Conservation (phyloP, 2,329 filamentous ascomycete genomes). For the Pseudocercospora vitis region DNA sequence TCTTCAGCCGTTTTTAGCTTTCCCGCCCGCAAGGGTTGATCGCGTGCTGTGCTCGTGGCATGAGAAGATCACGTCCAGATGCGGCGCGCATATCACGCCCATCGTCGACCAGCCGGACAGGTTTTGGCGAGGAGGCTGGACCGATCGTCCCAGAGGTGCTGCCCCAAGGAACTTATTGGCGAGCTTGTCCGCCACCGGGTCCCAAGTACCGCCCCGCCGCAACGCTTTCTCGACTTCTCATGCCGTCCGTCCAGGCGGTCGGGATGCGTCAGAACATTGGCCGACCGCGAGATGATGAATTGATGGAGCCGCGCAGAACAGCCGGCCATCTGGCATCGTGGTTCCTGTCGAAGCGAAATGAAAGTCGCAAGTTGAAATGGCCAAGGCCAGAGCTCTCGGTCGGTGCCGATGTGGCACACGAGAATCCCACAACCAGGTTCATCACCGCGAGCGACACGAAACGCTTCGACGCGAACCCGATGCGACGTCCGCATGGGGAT, state of each 20-base stretch:
- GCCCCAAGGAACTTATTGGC: constrained; percentile 5
- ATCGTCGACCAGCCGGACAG: background rate
- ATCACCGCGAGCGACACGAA: too few relatives aligned
- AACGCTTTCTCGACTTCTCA: too few relatives aligned
- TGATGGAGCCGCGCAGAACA: too few relatives aligned
- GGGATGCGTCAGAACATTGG: too few relatives aligned
- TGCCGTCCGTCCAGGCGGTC: too few relatives aligned
- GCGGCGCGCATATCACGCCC: background rate
- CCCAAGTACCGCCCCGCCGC: too few relatives aligned
- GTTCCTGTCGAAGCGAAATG: too few relatives aligned
- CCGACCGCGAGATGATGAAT: too few relatives aligned
- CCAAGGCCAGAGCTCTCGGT: background rate
- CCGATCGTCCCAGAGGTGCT: constrained; percentile 8
- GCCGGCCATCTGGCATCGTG: too few relatives aligned
- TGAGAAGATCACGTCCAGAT: constrained; percentile 3
- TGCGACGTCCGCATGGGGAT: too few relatives aligned
- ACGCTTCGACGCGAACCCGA: too few relatives aligned
- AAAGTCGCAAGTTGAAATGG: too few relatives aligned
- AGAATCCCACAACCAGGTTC: background rate
- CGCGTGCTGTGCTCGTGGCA: constrained; percentile 9
- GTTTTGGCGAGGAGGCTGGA: background rate
- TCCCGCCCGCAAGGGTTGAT: background rate
- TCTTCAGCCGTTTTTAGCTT: constrained; percentile 3
- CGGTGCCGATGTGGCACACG: background rate
- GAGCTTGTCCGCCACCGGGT: constrained; percentile 5